phyloP scores from a whole-genome alignment of 305 asterid genomes.

The Fraxinus floribunda region DNA sequence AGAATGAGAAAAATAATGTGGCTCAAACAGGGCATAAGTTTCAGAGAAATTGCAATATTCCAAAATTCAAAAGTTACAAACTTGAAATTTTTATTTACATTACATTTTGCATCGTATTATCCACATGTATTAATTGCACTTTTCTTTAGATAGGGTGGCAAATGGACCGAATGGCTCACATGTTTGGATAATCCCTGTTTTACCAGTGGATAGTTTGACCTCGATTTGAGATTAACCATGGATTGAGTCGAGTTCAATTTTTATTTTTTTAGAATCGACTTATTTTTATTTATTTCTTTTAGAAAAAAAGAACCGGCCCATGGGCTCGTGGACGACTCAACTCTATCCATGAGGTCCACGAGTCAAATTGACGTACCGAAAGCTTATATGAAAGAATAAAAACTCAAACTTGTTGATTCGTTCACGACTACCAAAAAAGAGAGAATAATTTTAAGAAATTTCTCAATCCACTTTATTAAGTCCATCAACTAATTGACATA shows the following conservation, averaged over 20 bases:
- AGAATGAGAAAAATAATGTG: no score
- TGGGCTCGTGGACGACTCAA: background rate
- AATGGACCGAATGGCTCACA: background rate
- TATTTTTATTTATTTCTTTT: no score
- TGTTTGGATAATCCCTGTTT: background rate
- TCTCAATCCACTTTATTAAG: background rate
- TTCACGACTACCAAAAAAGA: background rate
- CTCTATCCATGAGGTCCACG: background rate
- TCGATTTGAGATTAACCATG: no score
- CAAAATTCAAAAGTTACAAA: no score
- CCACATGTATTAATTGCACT: background rate
- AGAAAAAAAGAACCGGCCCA: no score
- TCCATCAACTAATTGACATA: background rate
- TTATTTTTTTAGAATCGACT: no score
- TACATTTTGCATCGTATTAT: background rate
- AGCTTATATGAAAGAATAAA: no score
- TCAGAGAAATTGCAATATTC: background rate
- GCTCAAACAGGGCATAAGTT: no score
- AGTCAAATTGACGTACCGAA: background rate
- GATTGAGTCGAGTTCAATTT: no score
- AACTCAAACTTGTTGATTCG: background rate
- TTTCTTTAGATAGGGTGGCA: background rate
- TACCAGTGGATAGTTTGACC: no score
- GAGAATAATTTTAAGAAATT: background rate
- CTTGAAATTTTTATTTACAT: no score